Percentiles rank a stretch among this genome's conserved stretches.
These are phyloP conservation scores for Entomortierella lignicola DNA, from an alignment of 192 early-diverging fungal species.

Conservation along the genomic window DNA sequence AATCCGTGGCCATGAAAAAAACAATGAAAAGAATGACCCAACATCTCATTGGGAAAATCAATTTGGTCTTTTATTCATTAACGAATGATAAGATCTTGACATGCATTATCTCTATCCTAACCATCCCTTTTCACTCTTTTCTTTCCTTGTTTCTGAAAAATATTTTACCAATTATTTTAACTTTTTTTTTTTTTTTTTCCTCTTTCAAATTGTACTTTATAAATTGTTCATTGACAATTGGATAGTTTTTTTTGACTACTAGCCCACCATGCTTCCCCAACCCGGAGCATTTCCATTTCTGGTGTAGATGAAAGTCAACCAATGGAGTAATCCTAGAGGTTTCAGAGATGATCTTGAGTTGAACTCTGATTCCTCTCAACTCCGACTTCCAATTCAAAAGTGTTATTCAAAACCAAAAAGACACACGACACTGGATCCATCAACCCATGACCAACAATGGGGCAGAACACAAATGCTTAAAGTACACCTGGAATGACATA, in stretches of 20 bases:
- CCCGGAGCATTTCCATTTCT: too few relatives aligned
- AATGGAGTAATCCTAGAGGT: background rate
- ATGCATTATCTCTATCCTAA: background rate
- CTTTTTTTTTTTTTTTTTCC: too few relatives aligned
- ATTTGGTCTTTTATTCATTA: background rate
- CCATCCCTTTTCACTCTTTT: background rate
- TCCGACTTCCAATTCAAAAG: background rate
- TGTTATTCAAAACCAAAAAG: background rate
- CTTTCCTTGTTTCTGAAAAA: background rate
- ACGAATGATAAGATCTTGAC: background rate
- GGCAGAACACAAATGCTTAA: too few relatives aligned
- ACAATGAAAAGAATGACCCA: too few relatives aligned
- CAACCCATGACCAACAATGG: too few relatives aligned
- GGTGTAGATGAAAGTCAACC: background rate
- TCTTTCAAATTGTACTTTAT: too few relatives aligned
- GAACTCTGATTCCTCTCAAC: conserved; percentile 1
- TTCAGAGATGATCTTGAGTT: background rate
- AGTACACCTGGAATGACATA: too few relatives aligned
- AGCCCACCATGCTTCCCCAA: too few relatives aligned
- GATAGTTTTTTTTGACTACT: too few relatives aligned
- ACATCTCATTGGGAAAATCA: background rate
- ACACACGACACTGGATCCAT: too few relatives aligned
- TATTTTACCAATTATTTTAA: too few relatives aligned
- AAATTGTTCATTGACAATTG: too few relatives aligned
- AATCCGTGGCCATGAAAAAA: background rate